Conservation (phyloP, 208 protist species). For the Acanthamoeba healyi region DNA sequence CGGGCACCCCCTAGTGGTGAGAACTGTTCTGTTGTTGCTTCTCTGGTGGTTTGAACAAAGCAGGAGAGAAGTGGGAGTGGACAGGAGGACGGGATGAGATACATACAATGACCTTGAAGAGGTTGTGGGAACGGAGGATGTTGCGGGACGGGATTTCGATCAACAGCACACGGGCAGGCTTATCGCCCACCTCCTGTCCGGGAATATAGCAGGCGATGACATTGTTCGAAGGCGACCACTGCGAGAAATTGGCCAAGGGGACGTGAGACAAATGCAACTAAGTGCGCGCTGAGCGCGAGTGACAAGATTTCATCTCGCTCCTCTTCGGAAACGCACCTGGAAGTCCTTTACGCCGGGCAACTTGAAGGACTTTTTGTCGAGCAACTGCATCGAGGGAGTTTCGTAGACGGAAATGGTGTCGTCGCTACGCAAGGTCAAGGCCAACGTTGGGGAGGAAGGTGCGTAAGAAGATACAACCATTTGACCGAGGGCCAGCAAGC, state of each 20-base stretch:
- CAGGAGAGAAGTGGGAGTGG: not conserved
- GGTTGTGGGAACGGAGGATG: conserved; percentile 16
- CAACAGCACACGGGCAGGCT: conserved; percentile 34
- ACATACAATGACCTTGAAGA: conserved; percentile 46
- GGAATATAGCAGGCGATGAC: conserved; percentile 62
- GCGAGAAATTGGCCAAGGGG: no score
- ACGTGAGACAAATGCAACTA: not conserved
- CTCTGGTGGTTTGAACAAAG: no score
- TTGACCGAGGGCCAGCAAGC: no score
- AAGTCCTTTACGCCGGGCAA: conserved; percentile 55
- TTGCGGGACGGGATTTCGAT: conserved; percentile 54
- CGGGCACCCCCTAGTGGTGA: no score
- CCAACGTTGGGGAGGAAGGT: not conserved
- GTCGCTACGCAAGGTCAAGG: not conserved
- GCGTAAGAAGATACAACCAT: not conserved
- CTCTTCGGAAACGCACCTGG: not conserved
- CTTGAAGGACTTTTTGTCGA: conserved; percentile 62
- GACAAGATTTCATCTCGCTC: no score
- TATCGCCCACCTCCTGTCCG: conserved; percentile 24
- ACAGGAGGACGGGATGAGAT: not conserved
- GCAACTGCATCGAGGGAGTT: conserved; percentile 53
- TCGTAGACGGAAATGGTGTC: conserved; percentile 49
- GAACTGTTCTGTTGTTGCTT: no score
- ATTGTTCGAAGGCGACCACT: conserved; percentile 50
- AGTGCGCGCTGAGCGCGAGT: no score